Evolutionary conservation across 192 early-diverging fungal genomes (phyloP), one percentile per base, ranked within the genome.

Genomic region (Coemansia sp.): DNA sequence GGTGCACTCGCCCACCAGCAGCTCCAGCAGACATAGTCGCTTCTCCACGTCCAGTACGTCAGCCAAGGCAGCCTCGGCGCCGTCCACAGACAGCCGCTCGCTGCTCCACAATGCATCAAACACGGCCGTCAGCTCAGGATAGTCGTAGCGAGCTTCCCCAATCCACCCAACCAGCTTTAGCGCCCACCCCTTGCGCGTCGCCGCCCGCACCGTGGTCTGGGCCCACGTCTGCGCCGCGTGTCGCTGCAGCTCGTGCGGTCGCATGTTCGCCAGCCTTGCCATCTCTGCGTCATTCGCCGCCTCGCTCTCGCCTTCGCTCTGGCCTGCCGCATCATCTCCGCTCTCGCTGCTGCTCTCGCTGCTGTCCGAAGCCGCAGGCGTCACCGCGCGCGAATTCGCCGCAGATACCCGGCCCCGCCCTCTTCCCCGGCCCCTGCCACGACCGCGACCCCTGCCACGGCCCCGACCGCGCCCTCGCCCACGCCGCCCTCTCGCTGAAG

Each of bases 21-120:
- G 79, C 20, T 85, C 77, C 33, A 91, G 55, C 11, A 94, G 55
- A 13, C 54, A 37, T n/a, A 92, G 54, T 13, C 85, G 83, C 46
- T 78, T 61, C 17, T 70, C 72, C 4, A 69, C 53, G 5, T 36
- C 16, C 3, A 26, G n/a, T 0, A 26, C 47, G 12, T 48, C 25
- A 63, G 53, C 64, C 10, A 72, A 40, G 0, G 19, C 28, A 0
- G 21, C 1, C 20, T 55, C 54, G 1, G 65, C 23, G 0, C 18
- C 21, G 0, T 33, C 44, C n/a, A 51, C 26, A 0, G 45, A 49
- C 28, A 71, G 79, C 4, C 17, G 5, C 0, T 4, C 9, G 20
- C 3, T 26, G 3, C 34, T 55, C 27, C 60, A 70, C 8, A 67
- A 45, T 25, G 63, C 54, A 1, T 70, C 63, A 8, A 69, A 62